A percentile compares a stretch with the other conserved stretches of the same genome.
These are phyloP conservation scores for Seiridium unicorne DNA, from an alignment of 2,329 filamentous ascomycete genomes.

Conservation along the genomic window DNA sequence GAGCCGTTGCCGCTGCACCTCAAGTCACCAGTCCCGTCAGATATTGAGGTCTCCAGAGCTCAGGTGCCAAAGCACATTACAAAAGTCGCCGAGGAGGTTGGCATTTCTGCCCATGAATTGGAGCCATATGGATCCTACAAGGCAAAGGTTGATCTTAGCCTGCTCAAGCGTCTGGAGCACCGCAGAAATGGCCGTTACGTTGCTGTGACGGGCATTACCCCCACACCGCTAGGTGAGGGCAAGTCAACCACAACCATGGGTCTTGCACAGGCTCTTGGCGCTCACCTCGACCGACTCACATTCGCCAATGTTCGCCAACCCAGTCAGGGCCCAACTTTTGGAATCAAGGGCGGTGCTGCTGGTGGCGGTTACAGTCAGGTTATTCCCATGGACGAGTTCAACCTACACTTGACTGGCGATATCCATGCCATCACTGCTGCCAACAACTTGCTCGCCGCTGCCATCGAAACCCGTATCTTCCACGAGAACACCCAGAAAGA, in stretches of 20 bases:
- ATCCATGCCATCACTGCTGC: conserved; percentile 97
- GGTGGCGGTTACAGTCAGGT: conserved; percentile 98
- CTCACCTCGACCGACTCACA: conserved; percentile 79
- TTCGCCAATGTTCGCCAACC: conserved; percentile 98
- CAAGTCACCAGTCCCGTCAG: conserved; percentile 81
- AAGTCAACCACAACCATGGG: conserved; percentile 99
- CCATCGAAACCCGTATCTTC: conserved; percentile 97
- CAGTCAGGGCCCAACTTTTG: conserved; percentile 95
- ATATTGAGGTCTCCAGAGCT: conserved; percentile 86
- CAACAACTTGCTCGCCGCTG: conserved; percentile 94
- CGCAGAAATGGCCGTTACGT: conserved; percentile 88
- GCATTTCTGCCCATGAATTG: conserved; percentile 83
- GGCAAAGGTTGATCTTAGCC: conserved; percentile 83
- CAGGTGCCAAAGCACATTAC: conserved; percentile 93
- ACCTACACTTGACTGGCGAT: conserved; percentile 94
- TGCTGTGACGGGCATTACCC: conserved; percentile 92
- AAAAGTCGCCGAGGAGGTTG: conserved; percentile 78
- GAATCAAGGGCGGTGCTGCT: conserved; percentile 97
- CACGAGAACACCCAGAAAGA: conserved; percentile 96
- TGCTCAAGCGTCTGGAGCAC: conserved; percentile 82
- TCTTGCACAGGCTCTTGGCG: conserved; percentile 87
- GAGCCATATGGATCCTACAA: conserved; percentile 96
- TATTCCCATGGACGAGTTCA: conserved; percentile 99
- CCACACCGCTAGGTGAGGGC: conserved; percentile 92
- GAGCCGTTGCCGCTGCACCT: conserved; percentile 82